A percentile compares a stretch with the other conserved stretches of the same genome.
Evolutionary conservation across 768 basidiomycete species (phyloP).

Genomic region (Suillus brevipes): DNA sequence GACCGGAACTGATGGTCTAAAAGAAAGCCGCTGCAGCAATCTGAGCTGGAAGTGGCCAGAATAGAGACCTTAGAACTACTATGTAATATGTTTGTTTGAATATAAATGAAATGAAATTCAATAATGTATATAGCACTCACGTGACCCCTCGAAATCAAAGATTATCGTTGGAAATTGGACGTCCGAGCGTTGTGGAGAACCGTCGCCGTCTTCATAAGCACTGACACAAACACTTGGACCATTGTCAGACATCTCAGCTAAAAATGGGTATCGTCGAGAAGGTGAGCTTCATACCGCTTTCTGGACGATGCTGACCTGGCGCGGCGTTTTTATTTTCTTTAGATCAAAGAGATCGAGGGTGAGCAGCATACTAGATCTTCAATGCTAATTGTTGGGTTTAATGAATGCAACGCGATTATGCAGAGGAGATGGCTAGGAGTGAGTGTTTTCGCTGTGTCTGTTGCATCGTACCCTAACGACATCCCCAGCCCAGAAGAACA

Average conservation of each 20-base stretch:
- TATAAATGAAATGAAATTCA: background rate
- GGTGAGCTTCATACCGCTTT: constrained; percentile 38
- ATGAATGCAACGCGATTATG: background rate
- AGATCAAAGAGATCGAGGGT: constrained; percentile 98
- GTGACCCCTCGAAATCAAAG: background rate
- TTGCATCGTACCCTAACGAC: constrained; percentile 6
- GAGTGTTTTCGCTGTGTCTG: constrained; percentile 33
- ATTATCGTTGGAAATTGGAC: background rate
- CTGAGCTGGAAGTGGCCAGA: background rate
- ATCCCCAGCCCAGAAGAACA: constrained; percentile 87
- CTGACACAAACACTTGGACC: background rate
- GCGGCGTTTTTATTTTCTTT: constrained; percentile 4
- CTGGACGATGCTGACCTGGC: constrained; percentile 1
- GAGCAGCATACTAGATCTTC: constrained; percentile 31
- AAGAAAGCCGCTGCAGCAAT: background rate
- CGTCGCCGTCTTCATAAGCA: background rate
- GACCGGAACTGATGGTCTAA: background rate
- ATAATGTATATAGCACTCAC: background rate
- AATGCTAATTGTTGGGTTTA: constrained; percentile 4
- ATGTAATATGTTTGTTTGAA: background rate
- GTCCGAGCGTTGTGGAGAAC: background rate
- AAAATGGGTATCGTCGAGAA: constrained; percentile 95
- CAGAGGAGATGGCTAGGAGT: constrained; percentile 99
- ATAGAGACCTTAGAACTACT: background rate
- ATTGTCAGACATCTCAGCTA: constrained; percentile 4